Evolutionary conservation across 2,329 filamentous ascomycete species (phyloP), one percentile per base, ranked within the genome.

Genomic region (Penicillium sp.): DNA sequence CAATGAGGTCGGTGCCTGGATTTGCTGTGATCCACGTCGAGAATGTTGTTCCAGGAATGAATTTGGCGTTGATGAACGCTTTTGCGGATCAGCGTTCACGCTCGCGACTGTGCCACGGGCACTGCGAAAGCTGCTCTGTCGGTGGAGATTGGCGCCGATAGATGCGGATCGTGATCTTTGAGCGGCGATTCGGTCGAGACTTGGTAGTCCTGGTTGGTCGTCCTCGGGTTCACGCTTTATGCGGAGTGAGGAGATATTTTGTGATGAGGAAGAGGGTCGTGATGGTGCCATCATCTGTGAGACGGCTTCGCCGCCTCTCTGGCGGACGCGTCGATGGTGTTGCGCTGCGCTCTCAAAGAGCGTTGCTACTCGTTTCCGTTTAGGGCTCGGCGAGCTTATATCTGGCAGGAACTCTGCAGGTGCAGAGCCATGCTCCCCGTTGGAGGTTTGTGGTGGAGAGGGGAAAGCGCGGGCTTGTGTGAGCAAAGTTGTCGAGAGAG

Each of bases 331-430:
- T 28, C 68, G 71, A 54, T 77, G 74, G 62, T 76, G 73, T 45
- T 75, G 72, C 3, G 73, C 68, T 9, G 72, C 75, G 3, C 69
- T 68, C 54, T 77, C 74, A 40, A 77, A 77, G 2, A 77, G 64
- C 1, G 68, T 75, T 34, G 72, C 70, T n/a, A 76, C 72, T 31
- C 74, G 69, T 60, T 76, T 77, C 39, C 75, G 68, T 56, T 77
- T 77, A 3, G 74, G 74, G 40, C 72, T 77, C 4, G 72, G 72
- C 1, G 73, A 74, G 48, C 66, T 65, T 13, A 70, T 58, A 52
- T 75, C 71, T 2, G 69, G 72, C 13, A 77, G 65, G 40, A 77
- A 76, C 36, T 75, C 67, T 14, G 69, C 70, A 19, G 46, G 59
- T 1, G 57, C 60, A 56, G 48, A 59, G 49, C 29, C 34, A 52